Evolutionary conservation across 768 basidiomycete genomes (phyloP).

Genomic region (Guyanaporus albipodus): DNA sequence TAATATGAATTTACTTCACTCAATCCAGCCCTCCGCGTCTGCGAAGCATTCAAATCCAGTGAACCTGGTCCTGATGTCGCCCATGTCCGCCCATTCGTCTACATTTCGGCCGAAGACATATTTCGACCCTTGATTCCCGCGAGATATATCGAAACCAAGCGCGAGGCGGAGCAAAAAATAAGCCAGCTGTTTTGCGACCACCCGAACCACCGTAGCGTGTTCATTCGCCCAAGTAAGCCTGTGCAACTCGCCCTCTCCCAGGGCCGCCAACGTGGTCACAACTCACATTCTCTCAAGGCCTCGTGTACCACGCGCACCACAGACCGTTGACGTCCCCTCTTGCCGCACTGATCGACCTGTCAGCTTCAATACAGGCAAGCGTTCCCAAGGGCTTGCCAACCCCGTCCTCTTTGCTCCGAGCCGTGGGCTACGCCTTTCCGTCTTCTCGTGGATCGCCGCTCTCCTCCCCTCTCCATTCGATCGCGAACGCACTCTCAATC

Average conservation of each 20-base stretch:
- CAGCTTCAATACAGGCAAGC: constrained; percentile 65
- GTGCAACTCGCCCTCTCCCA: constrained; percentile 10
- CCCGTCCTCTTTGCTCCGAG: constrained; percentile 60
- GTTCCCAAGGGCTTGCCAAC: constrained; percentile 55
- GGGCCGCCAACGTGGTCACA: constrained; percentile 11
- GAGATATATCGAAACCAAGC: constrained; percentile 91
- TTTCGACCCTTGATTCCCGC: constrained; percentile 82
- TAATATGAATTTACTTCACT: constrained; percentile 12
- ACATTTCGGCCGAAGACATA: constrained; percentile 86
- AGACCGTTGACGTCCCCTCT: constrained; percentile 86
- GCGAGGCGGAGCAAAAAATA: constrained; percentile 80
- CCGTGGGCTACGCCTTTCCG: constrained; percentile 40
- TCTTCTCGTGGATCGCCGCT: constrained; percentile 30
- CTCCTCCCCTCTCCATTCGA: constrained; percentile 52
- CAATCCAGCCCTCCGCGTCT: constrained; percentile 61
- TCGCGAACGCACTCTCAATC: constrained; percentile 77
- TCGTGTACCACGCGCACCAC: constrained; percentile 94
- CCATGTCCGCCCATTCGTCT: constrained; percentile 70
- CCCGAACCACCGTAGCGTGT: constrained; percentile 60
- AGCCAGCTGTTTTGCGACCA: constrained; percentile 43
- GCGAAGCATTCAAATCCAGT: constrained; percentile 66
- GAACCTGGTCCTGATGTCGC: constrained; percentile 29
- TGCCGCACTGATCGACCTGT: constrained; percentile 79
- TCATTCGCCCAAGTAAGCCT: constrained; percentile 83
- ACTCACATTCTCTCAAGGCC: constrained; percentile 45